These are phyloP conservation scores for Citrus mangshanensis DNA, from an alignment of 345 rosid genomes.

Conservation along the genomic window DNA sequence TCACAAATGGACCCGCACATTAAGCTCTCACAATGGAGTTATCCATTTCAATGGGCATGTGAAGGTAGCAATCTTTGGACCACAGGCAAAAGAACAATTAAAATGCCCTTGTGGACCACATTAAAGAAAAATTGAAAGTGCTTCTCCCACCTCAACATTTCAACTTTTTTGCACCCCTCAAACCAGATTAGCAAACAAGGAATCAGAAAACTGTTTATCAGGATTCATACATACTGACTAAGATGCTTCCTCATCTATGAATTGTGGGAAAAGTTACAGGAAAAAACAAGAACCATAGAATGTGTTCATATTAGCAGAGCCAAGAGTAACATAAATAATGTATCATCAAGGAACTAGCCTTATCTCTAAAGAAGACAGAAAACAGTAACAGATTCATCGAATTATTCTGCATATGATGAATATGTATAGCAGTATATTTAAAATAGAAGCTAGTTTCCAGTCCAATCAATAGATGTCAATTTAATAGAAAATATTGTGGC, in stretches of 20 bases:
- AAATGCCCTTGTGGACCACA: background rate
- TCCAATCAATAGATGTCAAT: no score
- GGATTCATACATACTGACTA: background rate
- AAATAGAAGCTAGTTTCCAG: background rate
- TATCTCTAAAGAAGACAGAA: background rate
- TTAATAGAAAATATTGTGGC: no score
- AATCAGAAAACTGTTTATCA: background rate
- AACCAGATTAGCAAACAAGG: background rate
- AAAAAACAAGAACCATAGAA: background rate
- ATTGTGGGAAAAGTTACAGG: background rate
- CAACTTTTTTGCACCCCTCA: background rate
- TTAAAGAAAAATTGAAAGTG: background rate
- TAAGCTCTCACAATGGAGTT: background rate
- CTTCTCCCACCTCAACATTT: background rate
- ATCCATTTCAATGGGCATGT: constrained; percentile 6
- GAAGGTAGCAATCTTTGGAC: background rate
- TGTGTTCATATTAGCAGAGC: background rate
- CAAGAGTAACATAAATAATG: no score
- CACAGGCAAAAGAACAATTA: background rate
- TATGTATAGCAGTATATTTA: background rate
- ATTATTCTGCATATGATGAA: background rate
- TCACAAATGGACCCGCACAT: background rate
- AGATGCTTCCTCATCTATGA: background rate
- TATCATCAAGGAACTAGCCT: background rate
- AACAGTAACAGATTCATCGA: background rate